Conservation (phyloP, 805 yeast genomes). For the Candida oleophila region DNA sequence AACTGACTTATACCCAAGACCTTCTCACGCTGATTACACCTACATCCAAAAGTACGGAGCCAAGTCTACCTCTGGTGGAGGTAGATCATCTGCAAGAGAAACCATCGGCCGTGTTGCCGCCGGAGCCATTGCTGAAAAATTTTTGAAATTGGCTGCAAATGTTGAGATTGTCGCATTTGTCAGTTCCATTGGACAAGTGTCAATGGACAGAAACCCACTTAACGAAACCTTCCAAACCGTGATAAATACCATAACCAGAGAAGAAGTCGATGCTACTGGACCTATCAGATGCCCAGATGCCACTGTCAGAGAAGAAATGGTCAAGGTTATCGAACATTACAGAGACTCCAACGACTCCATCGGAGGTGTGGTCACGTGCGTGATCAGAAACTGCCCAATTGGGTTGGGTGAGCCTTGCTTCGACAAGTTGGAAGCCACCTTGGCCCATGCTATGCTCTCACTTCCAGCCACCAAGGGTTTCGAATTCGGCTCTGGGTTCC, state of each 20-base stretch:
- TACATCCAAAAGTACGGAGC: constrained; percentile 87
- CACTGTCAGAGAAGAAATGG: constrained; percentile 71
- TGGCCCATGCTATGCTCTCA: constrained; percentile 98
- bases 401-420: constrained; percentile 99
- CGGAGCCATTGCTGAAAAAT: constrained; percentile 96
- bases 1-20: constrained; percentile 94
- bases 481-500: constrained; percentile 95
- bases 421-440: constrained; percentile 90
- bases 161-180: constrained; percentile 97
- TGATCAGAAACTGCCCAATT: constrained; percentile 85
- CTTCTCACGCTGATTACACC: constrained; percentile 97
- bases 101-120: constrained; percentile 99
- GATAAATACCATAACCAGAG: constrained; percentile 79
- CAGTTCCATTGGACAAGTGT: constrained; percentile 80
- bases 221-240: constrained; percentile 63
- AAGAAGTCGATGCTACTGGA: constrained; percentile 80
- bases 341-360: constrained; percentile 88
- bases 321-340: constrained; percentile 79
- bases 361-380: constrained; percentile 98
- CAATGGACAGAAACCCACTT: constrained; percentile 72
- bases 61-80: constrained; percentile 96
- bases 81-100: constrained; percentile 95
- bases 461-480: constrained; percentile 98
- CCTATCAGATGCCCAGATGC: constrained; percentile 94
- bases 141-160: constrained; percentile 67